phyloP scores from a whole-genome alignment of 495 filamentous ascomycete genomes.

The Neurospora sp. region DNA sequence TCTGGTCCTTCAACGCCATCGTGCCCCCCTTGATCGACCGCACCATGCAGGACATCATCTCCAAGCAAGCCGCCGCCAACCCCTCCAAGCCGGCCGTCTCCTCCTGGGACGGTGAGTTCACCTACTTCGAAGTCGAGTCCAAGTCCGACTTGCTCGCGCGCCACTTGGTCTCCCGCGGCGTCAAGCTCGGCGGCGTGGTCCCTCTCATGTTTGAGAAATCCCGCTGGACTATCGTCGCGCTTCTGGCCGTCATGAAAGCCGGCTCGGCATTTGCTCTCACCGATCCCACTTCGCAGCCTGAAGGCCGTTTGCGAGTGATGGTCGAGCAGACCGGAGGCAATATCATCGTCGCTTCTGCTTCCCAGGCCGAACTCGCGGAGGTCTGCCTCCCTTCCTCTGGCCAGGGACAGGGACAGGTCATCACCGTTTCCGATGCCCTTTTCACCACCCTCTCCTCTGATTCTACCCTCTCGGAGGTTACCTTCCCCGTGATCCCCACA shows the following conservation, averaged over 20 bases:
- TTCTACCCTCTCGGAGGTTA: not conserved
- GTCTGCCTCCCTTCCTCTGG: slow-evolving; percentile 15
- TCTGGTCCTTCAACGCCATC: slow-evolving; percentile 33
- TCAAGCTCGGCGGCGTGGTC: slow-evolving; percentile 36
- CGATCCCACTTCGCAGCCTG: slow-evolving; percentile 31
- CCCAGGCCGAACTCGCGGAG: slow-evolving; percentile 20
- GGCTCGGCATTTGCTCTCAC: slow-evolving; percentile 36
- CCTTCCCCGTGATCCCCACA: slow-evolving; percentile 17
- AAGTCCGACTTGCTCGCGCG: slow-evolving; percentile 40
- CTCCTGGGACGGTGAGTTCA: slow-evolving; percentile 52
- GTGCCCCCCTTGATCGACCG: slow-evolving; percentile 25
- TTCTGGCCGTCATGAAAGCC: slow-evolving; percentile 45
- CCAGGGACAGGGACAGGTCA: slow-evolving; percentile 7
- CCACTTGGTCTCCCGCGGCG: slow-evolving; percentile 28
- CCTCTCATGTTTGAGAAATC: slow-evolving; percentile 50
- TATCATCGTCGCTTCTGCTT: slow-evolving; percentile 44
- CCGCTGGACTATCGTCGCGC: slow-evolving; percentile 39
- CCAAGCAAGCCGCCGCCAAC: slow-evolving; percentile 15
- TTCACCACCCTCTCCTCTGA: not conserved
- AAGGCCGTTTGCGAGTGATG: slow-evolving; percentile 42
- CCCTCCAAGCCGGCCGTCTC: slow-evolving; percentile 25
- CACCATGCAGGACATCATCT: slow-evolving; percentile 34
- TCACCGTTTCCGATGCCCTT: slow-evolving; percentile 6
- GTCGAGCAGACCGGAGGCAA: slow-evolving; percentile 39
- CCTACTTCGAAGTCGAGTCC: slow-evolving; percentile 43